A percentile compares a stretch with the other conserved stretches of the same genome.
Conservation (phyloP, 108 stramenopile genomes). For the Skeletonema marinoi region DNA sequence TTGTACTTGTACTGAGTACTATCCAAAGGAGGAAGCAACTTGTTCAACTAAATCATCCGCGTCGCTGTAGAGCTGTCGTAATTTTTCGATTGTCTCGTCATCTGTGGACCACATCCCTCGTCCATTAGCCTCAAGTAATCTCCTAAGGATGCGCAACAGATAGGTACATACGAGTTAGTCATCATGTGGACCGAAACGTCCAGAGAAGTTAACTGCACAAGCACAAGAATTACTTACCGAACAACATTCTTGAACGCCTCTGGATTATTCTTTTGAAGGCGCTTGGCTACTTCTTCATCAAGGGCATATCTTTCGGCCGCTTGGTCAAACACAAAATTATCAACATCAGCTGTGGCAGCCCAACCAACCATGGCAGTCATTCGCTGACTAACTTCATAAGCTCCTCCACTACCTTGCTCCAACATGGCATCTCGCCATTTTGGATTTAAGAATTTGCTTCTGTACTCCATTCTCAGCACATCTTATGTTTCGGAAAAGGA, state of each 20-base stretch:
- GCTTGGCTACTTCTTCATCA: constrained; percentile 82
- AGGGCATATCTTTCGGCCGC: constrained; percentile 87
- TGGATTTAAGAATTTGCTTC: constrained; percentile 87
- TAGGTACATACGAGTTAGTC: constrained; percentile 17
- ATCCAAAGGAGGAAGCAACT: constrained; percentile 36
- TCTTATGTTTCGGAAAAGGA: not conserved
- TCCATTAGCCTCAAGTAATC: constrained; percentile 72
- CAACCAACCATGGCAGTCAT: constrained; percentile 89
- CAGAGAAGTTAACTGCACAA: constrained; percentile 29
- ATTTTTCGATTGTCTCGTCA: constrained; percentile 59
- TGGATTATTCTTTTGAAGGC: constrained; percentile 81
- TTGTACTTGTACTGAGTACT: too few relatives aligned
- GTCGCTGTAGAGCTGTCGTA: constrained; percentile 63
- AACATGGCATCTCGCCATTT: constrained; percentile 90
- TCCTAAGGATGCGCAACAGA: constrained; percentile 9
- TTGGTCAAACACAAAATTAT: constrained; percentile 89
- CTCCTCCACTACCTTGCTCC: constrained; percentile 86
- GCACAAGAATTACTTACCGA: constrained; percentile 74
- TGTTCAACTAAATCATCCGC: constrained; percentile 67
- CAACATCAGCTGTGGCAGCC: constrained; percentile 71
- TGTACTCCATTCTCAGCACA: constrained; percentile 82
- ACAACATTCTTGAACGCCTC: constrained; percentile 82
- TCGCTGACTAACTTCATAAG: constrained; percentile 84
- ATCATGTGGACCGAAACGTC: not conserved
- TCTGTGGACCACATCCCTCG: constrained; percentile 87